A percentile compares a stretch with the other conserved stretches of the same genome.
These are phyloP conservation scores for Termitomyces sp. DNA, from an alignment of 768 basidiomycete genomes.

Conservation along the genomic window DNA sequence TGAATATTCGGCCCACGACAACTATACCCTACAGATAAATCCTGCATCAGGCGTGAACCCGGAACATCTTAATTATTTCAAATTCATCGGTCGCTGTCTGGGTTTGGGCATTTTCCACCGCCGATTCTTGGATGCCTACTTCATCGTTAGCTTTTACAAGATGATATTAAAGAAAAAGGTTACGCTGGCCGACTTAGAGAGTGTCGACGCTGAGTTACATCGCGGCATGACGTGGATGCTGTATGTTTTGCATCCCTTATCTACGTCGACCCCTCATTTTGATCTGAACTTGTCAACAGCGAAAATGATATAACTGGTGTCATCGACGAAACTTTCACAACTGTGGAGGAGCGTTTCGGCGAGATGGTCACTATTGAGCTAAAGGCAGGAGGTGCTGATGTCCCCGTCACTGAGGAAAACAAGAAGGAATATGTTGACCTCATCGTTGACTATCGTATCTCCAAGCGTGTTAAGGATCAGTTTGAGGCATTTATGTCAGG, in stretches of 20 bases:
- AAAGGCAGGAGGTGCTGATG: constrained; percentile 80
- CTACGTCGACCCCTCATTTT: background rate
- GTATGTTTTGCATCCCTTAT: constrained; percentile 41
- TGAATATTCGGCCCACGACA: constrained; percentile 99
- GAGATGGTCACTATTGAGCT: constrained; percentile 97
- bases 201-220: constrained; percentile 92
- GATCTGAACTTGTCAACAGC: constrained; percentile 31
- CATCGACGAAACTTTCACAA: constrained; percentile 97
- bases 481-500: constrained; percentile 99
- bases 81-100: constrained; percentile 95
- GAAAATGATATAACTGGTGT: constrained; percentile 98
- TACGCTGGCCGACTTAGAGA: constrained; percentile 87
- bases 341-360: constrained; percentile 95
- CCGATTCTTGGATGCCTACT: constrained; percentile 98
- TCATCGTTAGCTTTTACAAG: constrained; percentile 99
- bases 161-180: constrained; percentile 99
- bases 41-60: constrained; percentile 98
- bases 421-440: constrained; percentile 97
- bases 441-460: constrained; percentile 96
- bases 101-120: constrained; percentile 98
- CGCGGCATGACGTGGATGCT: constrained; percentile 99
- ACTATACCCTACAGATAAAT: constrained; percentile 99
- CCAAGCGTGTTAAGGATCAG: constrained; percentile 95
- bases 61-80: constrained; percentile 99
- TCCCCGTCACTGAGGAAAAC: constrained; percentile 93